Percentiles rank a stretch among this genome's conserved stretches.
These are phyloP conservation scores for Coniosporium tulheliwenetii DNA, from an alignment of 2,329 filamentous ascomycete species.

Conservation along the genomic window DNA sequence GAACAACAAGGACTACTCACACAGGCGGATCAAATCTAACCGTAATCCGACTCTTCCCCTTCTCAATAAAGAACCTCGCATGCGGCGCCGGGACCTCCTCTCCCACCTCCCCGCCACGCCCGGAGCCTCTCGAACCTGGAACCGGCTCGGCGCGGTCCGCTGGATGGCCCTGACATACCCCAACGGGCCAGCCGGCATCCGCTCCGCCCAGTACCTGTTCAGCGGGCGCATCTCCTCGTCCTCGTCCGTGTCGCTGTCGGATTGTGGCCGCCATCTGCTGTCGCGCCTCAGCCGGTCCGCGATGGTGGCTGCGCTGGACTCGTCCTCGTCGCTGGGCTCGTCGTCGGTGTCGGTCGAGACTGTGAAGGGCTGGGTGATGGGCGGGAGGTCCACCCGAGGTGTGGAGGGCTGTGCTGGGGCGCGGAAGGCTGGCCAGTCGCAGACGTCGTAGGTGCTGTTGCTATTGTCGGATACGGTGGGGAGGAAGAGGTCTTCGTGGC, in stretches of 20 bases:
- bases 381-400: constrained; percentile 4
- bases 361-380: constrained; percentile 12
- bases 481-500: not conserved
- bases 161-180: constrained; percentile 10
- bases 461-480: not conserved
- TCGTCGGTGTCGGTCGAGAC: constrained; percentile 18
- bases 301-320: constrained; percentile 20
- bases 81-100: constrained; percentile 41
- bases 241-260: constrained; percentile 6
- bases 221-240: constrained; percentile 1
- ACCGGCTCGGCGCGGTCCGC: constrained; percentile 17
- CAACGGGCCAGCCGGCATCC: constrained; percentile 7
- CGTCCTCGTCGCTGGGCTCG: constrained; percentile 14
- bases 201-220: constrained; percentile 19
- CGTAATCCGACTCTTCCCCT: constrained; percentile 69
- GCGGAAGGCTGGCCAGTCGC: not conserved
- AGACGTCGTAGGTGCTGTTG: not conserved
- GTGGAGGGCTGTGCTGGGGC: not conserved
- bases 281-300: constrained; percentile 23
- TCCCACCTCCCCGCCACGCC: constrained; percentile 4
- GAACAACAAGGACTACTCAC: constrained; percentile 18
- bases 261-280: constrained; percentile 6
- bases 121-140: constrained; percentile 11
- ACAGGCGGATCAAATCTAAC: constrained; percentile 74
- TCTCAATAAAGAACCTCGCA: constrained; percentile 71